Evolutionary conservation across 768 basidiomycete genomes (phyloP).

Genomic region (Chiua virens): DNA sequence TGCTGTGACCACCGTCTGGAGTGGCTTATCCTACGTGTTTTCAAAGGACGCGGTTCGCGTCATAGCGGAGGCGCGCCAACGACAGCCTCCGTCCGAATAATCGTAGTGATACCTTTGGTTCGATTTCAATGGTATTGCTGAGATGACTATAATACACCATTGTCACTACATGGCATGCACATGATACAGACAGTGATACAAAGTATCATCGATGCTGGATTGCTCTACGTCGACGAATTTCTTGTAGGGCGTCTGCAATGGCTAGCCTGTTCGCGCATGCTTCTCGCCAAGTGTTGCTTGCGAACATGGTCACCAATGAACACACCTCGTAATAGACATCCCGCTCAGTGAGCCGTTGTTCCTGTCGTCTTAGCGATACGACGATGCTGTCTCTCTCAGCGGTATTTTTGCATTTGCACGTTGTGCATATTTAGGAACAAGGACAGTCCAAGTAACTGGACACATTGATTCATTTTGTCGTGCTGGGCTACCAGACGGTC

Average conservation of each 20-base stretch:
- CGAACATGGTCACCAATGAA: too few species aligned
- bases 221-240: slow-evolving; percentile 58
- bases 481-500: too few species aligned
- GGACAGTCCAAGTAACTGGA: too few species aligned
- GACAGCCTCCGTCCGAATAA: slow-evolving; percentile 23
- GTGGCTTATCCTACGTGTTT: slow-evolving; percentile 81
- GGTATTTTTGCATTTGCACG: too few species aligned
- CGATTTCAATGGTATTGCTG: neutral
- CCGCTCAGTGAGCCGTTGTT: too few species aligned
- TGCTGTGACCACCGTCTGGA: slow-evolving; percentile 89
- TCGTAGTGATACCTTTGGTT: slow-evolving; percentile 7
- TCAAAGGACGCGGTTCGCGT: slow-evolving; percentile 73
- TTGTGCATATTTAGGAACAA: too few species aligned
- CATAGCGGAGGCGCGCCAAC: slow-evolving; percentile 40
- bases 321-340: too few species aligned
- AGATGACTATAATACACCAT: slow-evolving; percentile 14
- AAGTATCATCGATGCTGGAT: slow-evolving; percentile 12
- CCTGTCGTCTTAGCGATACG: too few species aligned
- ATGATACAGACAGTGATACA: slow-evolving; percentile 12
- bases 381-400: too few species aligned
- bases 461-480: too few species aligned
- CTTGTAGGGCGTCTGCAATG: slow-evolving; percentile 64
- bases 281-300: slow-evolving; percentile 63
- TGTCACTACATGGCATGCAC: slow-evolving; percentile 17
- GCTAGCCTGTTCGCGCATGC: slow-evolving; percentile 61